phyloP scores from a whole-genome alignment of 345 rosid genomes.

The Lepidium sativum region DNA sequence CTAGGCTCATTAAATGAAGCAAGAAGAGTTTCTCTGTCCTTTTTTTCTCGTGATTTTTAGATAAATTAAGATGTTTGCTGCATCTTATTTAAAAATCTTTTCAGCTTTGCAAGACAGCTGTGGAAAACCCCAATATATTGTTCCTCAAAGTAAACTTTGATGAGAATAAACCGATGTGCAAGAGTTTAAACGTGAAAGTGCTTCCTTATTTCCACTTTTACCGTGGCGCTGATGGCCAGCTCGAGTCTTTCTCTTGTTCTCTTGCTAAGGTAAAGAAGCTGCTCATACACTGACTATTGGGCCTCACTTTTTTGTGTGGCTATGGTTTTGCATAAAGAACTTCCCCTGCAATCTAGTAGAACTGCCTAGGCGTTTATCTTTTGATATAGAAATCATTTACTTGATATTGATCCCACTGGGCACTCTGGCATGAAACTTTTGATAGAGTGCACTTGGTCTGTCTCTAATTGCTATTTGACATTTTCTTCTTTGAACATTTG shows the following conservation, averaged over 20 bases:
- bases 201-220: conserved; percentile 90
- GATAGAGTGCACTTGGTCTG: background rate
- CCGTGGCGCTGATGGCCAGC: conserved; percentile 77
- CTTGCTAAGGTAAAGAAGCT: conserved; percentile 62
- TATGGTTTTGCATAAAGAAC: background rate
- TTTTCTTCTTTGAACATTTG: background rate
- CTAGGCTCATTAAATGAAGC: background rate
- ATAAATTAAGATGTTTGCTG: background rate
- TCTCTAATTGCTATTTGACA: background rate
- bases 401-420: background rate
- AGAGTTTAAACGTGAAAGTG: conserved; percentile 76
- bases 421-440: background rate
- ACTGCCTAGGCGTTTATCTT: background rate
- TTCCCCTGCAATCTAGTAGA: background rate
- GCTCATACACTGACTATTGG: background rate
- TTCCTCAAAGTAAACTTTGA: conserved; percentile 87
- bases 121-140: conserved; percentile 64
- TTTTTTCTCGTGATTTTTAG: background rate
- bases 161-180: conserved; percentile 89
- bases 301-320: background rate
- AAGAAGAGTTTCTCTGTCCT: background rate
- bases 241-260: conserved; percentile 86
- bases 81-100: background rate
- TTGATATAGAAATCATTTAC: background rate
- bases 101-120: conserved; percentile 81